These are phyloP conservation scores for Entomortierella parvispora DNA, from an alignment of 192 early-diverging fungal species.

Conservation along the genomic window DNA sequence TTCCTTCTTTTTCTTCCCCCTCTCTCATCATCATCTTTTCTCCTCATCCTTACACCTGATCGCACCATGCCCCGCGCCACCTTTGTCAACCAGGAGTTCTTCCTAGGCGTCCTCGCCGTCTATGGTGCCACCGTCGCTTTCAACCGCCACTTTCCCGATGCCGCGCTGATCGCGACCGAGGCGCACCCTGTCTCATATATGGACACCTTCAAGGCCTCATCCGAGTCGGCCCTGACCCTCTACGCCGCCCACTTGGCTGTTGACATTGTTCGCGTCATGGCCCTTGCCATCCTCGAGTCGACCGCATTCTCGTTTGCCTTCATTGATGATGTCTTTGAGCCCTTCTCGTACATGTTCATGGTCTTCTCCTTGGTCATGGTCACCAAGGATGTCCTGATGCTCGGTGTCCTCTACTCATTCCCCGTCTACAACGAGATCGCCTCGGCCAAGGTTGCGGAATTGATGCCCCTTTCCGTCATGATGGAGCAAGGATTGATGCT, in stretches of 20 bases:
- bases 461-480: constrained; percentile 1
- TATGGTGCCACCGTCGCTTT: constrained; percentile 35
- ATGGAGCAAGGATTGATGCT: constrained; percentile 1
- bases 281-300: constrained; percentile 32
- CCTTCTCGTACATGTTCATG: constrained; percentile 22
- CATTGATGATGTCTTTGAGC: constrained; percentile 20
- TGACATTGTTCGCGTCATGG: constrained; percentile 32
- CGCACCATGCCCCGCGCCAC: constrained; percentile 38
- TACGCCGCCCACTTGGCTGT: constrained; percentile 25
- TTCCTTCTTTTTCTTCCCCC: neutral
- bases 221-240: constrained; percentile 11
- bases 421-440: neutral
- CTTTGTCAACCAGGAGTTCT: constrained; percentile 41
- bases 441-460: neutral
- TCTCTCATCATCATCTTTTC: neutral
- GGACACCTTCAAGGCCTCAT: constrained; percentile 21
- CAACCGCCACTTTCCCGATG: constrained; percentile 39
- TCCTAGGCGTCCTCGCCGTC: constrained; percentile 35
- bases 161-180: constrained; percentile 30
- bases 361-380: constrained; percentile 19
- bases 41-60: neutral
- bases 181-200: constrained; percentile 36
- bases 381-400: constrained; percentile 5
- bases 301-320: constrained; percentile 43
- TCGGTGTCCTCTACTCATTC: neutral